Base-by-base conservation (phyloP, 2,329 filamentous ascomycete species). In the Corniculantispora saksenae region DNA sequence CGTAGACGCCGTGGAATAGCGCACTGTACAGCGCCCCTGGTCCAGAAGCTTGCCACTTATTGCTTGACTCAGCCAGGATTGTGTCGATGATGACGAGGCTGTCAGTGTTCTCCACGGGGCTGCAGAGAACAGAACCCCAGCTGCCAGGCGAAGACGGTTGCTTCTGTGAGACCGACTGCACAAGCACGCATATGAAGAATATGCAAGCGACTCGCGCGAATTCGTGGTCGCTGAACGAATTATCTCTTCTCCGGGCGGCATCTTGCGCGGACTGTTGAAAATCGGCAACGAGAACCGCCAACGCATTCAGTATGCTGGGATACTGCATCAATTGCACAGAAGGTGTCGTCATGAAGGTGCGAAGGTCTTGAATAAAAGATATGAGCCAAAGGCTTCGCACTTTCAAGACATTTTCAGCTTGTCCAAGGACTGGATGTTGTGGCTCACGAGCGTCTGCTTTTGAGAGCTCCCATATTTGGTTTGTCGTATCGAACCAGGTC, bases 381-480 rank as follows among this genome's bases (percentile, higher is more conserved):
- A 54, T 54, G 8, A 54, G 7, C 51, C 51, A 54, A 2, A 54
- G 51, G 9, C 51, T 54, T 15, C 51, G 51, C n/a, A 54, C 51
- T 54, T 54, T 54, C 19, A 38, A 25, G 2, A 35, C 51, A 35
- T 54, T 54, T 21, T 54, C 27, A 21, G 51, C 51, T 10, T 38
- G 27, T 3, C 51, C 51, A 19, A 54, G 29, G 2, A 54, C 23
- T 38, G 51, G 51, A 23, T 54, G 51, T 29, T 54, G 17, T 3
- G 51, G 32, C 13, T 54, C 29, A 17, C 12, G 15, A 6, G 27
- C 7, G 17, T 54, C 29, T 21, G 27, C 21, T 38, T 38, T 35
- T n/a, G 29, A 54, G 8, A 54, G 51, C 51, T 54, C 51, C 51
- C 51, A 54, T 54, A 54, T 54, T 12, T 54, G 51, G 32, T 54